Conservation (phyloP, 139 green algal species). For the Parachlorella kessleri region DNA sequence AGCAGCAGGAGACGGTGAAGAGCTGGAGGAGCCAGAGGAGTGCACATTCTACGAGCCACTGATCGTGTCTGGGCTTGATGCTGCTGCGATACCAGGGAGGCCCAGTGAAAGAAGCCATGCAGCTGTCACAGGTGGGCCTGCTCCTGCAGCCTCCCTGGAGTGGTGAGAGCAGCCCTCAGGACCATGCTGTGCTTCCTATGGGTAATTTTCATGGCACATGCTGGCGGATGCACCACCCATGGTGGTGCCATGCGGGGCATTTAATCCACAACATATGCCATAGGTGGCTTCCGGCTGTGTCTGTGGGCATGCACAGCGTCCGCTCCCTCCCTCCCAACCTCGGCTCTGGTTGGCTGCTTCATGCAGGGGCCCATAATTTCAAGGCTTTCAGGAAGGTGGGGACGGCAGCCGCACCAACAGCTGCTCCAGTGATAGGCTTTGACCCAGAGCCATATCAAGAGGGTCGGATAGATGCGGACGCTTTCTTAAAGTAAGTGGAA, state of each 20-base stretch:
- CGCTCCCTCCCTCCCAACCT: neutral
- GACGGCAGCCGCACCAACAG: neutral
- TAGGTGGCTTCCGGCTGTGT: too few relatives aligned
- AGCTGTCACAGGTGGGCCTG: neutral
- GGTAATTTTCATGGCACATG: neutral
- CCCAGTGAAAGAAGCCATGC: too few relatives aligned
- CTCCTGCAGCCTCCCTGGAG: neutral
- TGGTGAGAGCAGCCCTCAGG: neutral
- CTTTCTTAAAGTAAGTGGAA: conserved; percentile 4
- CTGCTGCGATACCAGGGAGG: too few relatives aligned
- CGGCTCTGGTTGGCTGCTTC: neutral
- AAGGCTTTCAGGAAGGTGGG: conserved; percentile 15
- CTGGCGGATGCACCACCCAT: neutral
- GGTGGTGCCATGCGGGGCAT: neutral
- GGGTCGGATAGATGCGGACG: neutral
- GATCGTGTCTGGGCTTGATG: neutral
- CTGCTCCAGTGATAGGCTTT: neutral
- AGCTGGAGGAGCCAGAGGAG: neutral
- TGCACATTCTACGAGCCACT: neutral
- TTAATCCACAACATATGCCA: neutral
- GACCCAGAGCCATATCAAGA: conserved; percentile 4
- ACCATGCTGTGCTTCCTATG: neutral
- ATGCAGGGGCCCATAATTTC: conserved; percentile 1
- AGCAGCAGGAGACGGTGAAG: neutral
- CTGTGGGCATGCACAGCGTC: too few relatives aligned